Base-by-base conservation (phyloP, 352 stramenopile genomes). In the Globisporangium paroecandrum region DNA sequence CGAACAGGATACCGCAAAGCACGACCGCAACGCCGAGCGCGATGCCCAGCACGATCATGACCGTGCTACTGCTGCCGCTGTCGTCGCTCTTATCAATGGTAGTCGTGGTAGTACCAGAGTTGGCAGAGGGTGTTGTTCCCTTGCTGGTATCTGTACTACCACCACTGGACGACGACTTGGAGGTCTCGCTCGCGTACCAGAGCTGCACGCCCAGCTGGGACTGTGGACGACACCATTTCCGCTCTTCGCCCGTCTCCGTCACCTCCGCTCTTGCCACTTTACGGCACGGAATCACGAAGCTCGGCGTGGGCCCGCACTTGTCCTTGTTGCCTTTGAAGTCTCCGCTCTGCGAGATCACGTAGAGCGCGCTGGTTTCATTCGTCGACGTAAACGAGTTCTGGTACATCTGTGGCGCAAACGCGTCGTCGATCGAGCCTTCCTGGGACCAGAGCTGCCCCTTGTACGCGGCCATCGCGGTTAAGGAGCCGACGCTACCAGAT, bases 391-490 rank as follows among this genome's bases (percentile, higher is more conserved):
- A 57, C 43, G 55, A 70, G 47, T 38, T 70, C 68, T 64, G 69
- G 63, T 38, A 71, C 46, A 83, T 15, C 65, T 78, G 74, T 32
- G 75, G 69, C 22, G 79, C 70, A 47, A 81, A 83, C 3, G 12
- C 71, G 1, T 34, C 58, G 61, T 79, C 77, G 27, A 83, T 65
- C 53, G 73, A 54, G 63, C 72, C 70, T 51, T 81, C 69, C 58
- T 70, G 56, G 4, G 75, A 65, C 75, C 72, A 82, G 47, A 38
- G 65, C 13, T 34, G 36, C 36, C 20, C 20, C 3, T 5, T 20
- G 20, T 54, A 27, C 47, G 47, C 47, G 3, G 47, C 25, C 47
- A 54, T 54, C 20, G 47, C 61, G 78, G 38, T 6, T 24, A 8
- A 13, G 0, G 36, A 5, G 9, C 22, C 15, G 29, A 18, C 10